Conservation (phyloP, 805 yeast species). For the Monosporozyma aerobia region DNA sequence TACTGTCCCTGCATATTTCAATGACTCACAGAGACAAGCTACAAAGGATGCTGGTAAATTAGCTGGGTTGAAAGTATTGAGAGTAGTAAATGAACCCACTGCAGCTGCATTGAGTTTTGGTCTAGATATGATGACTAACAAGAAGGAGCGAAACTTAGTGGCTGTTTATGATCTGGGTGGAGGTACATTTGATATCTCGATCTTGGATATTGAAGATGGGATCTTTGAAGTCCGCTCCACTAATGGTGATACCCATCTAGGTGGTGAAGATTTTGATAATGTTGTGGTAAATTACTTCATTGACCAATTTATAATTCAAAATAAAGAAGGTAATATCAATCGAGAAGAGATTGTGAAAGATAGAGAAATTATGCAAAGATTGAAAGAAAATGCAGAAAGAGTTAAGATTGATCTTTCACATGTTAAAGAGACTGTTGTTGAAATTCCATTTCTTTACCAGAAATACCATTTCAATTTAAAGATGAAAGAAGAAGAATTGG, state of each 20-base stretch:
- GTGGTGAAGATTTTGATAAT: slow-evolving; percentile 81
- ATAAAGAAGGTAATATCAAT: slow-evolving; percentile 33
- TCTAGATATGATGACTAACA: slow-evolving; percentile 39
- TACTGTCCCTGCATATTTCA: slow-evolving; percentile 79
- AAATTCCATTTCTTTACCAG: slow-evolving; percentile 58
- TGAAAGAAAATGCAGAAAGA: slow-evolving; percentile 71
- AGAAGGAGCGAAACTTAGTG: slow-evolving; percentile 30
- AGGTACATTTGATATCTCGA: slow-evolving; percentile 76
- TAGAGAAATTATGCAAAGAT: slow-evolving; percentile 57
- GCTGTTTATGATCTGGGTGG: slow-evolving; percentile 72
- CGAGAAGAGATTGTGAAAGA: slow-evolving; percentile 33
- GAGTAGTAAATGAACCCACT: slow-evolving; percentile 78
- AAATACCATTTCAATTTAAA: slow-evolving; percentile 51
- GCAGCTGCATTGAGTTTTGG: slow-evolving; percentile 84
- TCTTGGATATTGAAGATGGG: slow-evolving; percentile 69
- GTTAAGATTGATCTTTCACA: slow-evolving; percentile 70
- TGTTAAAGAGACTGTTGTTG: slow-evolving; percentile 49
- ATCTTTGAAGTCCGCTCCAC: slow-evolving; percentile 78
- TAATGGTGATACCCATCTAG: slow-evolving; percentile 76
- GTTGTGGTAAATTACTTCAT: slow-evolving; percentile 49
- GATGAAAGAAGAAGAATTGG: slow-evolving; percentile 60
- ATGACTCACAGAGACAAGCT: slow-evolving; percentile 75
- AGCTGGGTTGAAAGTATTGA: slow-evolving; percentile 65
- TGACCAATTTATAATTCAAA: slow-evolving; percentile 44
- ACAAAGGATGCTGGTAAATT: slow-evolving; percentile 71